These are phyloP conservation scores for Botrytis medusae DNA, from an alignment of 2,329 filamentous ascomycete genomes.

Conservation along the genomic window DNA sequence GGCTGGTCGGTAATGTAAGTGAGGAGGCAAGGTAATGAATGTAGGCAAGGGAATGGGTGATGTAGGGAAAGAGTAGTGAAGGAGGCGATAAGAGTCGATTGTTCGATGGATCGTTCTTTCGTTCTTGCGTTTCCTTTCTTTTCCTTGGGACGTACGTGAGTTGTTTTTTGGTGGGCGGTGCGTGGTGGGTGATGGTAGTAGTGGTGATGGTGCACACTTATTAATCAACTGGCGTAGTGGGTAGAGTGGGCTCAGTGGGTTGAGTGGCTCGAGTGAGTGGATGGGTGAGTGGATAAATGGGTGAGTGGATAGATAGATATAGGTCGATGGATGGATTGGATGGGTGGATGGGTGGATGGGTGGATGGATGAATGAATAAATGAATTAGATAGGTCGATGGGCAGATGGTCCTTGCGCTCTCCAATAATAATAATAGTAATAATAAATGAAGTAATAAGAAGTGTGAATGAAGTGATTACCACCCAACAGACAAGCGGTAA, in stretches of 20 bases:
- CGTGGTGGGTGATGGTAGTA: not conserved
- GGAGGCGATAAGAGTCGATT: not conserved
- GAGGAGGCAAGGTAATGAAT: not conserved
- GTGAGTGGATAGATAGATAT: not conserved
- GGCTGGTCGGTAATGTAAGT: not conserved
- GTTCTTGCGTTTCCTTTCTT: not conserved
- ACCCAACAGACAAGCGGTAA: constrained; percentile 26
- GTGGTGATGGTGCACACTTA: not conserved
- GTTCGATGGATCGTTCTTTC: not conserved
- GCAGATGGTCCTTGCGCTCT: not conserved
- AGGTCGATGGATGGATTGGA: not conserved
- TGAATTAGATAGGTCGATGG: too few relatives aligned
- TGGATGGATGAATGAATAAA: not conserved
- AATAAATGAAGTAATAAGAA: not conserved
- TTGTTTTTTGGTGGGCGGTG: not conserved
- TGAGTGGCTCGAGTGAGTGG: not conserved
- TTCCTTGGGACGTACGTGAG: not conserved
- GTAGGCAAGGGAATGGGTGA: not conserved
- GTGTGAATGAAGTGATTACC: not conserved
- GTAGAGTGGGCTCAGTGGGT: not conserved
- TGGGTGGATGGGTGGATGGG: not conserved
- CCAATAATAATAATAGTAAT: not conserved
- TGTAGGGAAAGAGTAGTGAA: not conserved
- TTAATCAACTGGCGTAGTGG: not conserved
- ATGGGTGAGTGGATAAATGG: not conserved